These are phyloP conservation scores for Haplographium delicatum DNA, from an alignment of 495 filamentous ascomycete species.

Conservation along the genomic window DNA sequence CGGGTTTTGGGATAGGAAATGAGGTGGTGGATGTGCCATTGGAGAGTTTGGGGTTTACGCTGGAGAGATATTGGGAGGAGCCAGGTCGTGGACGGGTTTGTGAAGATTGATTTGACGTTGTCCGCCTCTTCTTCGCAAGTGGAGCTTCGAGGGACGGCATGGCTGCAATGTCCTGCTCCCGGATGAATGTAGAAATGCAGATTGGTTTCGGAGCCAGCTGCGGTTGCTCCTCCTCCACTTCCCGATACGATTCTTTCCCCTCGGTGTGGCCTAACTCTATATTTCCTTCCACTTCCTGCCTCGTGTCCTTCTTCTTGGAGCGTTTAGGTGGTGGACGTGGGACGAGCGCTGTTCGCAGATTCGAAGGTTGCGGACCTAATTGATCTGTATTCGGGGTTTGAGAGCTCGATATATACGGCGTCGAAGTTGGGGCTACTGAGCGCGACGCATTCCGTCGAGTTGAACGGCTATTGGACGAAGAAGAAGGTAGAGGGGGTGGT, in stretches of 20 bases:
- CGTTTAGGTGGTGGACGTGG: too few relatives aligned
- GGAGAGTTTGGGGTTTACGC: not conserved
- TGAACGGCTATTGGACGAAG: too few relatives aligned
- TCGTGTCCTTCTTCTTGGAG: too few relatives aligned
- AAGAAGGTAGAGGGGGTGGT: not conserved
- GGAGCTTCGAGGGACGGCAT: not conserved
- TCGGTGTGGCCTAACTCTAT: not conserved
- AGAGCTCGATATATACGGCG: too few relatives aligned
- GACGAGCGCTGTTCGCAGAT: too few relatives aligned
- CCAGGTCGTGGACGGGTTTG: not conserved
- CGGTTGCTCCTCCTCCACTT: not conserved
- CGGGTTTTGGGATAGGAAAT: not conserved
- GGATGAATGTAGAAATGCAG: not conserved
- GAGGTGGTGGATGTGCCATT: not conserved
- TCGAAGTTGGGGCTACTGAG: too few relatives aligned
- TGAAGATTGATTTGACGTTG: not conserved
- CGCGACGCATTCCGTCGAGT: too few relatives aligned
- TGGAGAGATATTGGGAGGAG: not conserved
- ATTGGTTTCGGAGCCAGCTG: not conserved
- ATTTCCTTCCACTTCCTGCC: not conserved
- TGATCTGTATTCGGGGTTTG: too few relatives aligned
- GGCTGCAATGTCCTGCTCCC: not conserved
- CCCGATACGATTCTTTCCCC: not conserved
- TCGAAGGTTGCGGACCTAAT: not conserved
- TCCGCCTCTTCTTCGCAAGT: not conserved